Percentiles rank a stretch among this genome's conserved stretches.
These are phyloP conservation scores for Paraconiothyrium brasiliense DNA, from an alignment of 2,329 filamentous ascomycete species.

Conservation along the genomic window DNA sequence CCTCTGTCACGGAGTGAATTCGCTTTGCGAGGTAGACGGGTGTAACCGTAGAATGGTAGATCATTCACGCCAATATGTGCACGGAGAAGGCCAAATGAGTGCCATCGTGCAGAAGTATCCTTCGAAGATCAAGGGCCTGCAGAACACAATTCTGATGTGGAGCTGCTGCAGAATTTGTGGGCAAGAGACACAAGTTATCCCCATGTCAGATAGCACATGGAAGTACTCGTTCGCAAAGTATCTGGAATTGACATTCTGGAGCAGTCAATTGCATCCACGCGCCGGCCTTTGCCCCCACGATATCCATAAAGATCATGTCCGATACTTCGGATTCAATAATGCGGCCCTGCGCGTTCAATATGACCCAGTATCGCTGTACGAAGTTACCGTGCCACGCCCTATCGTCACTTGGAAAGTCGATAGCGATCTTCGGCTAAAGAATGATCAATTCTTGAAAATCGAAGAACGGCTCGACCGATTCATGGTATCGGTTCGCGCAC, in stretches of 20 bases:
- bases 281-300: conserved; percentile 87
- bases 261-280: conserved; percentile 78
- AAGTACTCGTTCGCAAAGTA: conserved; percentile 99
- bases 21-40: conserved; percentile 81
- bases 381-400: conserved; percentile 90
- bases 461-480: conserved; percentile 86
- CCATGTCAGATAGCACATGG: conserved; percentile 94
- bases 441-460: conserved; percentile 83
- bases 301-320: conserved; percentile 88
- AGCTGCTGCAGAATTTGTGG: conserved; percentile 93
- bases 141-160: conserved; percentile 93
- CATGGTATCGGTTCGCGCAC: conserved; percentile 83
- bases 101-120: conserved; percentile 84
- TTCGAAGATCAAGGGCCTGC: conserved; percentile 70
- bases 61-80: conserved; percentile 96
- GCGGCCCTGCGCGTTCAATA: conserved; percentile 89
- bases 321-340: conserved; percentile 90
- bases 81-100: conserved; percentile 92
- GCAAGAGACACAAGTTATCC: conserved; percentile 85
- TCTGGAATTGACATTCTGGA: conserved; percentile 97
- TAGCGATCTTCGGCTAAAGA: conserved; percentile 89
- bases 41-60: conserved; percentile 91
- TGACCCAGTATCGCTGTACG: conserved; percentile 89
- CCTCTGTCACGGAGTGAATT: conserved; percentile 77
- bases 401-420: conserved; percentile 98